Percentiles rank a stretch among this genome's conserved stretches.
phyloP scores from a whole-genome alignment of 163 green algal genomes.

The Volvox carteri region DNA sequence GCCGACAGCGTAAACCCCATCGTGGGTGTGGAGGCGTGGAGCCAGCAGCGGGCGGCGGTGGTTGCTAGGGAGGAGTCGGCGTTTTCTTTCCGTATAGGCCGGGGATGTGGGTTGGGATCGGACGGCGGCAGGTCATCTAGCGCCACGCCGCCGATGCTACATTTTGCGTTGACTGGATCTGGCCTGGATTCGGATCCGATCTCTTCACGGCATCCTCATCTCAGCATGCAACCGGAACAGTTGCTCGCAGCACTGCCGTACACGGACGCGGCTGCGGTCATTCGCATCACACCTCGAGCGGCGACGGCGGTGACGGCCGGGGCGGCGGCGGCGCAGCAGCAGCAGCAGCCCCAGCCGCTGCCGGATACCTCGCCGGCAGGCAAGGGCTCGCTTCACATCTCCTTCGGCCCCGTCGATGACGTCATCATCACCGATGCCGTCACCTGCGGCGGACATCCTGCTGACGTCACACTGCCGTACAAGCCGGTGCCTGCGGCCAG shows the following conservation, averaged over 20 bases:
- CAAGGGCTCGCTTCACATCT: no score
- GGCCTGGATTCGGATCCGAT: not conserved
- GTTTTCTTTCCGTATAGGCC: slow-evolving; percentile 10
- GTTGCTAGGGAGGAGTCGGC: not conserved
- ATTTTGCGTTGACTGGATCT: no score
- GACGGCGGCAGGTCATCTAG: not conserved
- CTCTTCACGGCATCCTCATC: not conserved
- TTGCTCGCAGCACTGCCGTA: not conserved
- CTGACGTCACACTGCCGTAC: not conserved
- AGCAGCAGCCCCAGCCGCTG: no score
- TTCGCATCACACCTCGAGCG: slow-evolving; percentile 14
- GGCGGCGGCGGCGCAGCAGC: not conserved
- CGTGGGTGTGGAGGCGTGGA: not conserved
- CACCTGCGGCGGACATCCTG: not conserved
- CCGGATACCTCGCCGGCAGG: no score
- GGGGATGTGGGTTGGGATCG: not conserved
- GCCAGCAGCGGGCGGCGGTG: not conserved
- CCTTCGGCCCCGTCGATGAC: not conserved
- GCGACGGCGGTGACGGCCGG: not conserved
- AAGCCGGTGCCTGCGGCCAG: not conserved
- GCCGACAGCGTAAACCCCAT: not conserved
- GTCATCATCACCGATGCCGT: not conserved
- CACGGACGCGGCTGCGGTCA: slow-evolving; percentile 6
- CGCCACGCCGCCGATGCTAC: not conserved
- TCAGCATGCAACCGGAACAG: slow-evolving; percentile 8